phyloP scores from a whole-genome alignment of 495 filamentous ascomycete species.

The Bryoglossum gracile region DNA sequence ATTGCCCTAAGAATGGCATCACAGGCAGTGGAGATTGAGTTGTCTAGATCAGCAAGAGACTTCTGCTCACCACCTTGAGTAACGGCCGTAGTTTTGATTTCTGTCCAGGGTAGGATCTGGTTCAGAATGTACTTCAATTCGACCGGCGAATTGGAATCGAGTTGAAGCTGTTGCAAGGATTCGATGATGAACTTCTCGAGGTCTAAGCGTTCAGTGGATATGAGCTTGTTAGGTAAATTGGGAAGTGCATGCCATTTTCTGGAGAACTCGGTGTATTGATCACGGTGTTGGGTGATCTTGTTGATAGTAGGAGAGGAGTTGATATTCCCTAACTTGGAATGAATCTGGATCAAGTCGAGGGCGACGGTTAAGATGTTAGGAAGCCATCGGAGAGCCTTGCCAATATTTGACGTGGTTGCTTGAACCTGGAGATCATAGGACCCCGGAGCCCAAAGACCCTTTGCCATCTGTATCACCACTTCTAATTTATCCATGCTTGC shows the following conservation, averaged over 20 bases:
- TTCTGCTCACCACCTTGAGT: background rate
- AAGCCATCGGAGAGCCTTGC: slow-evolving; percentile 39
- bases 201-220: slow-evolving; percentile 36
- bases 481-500: slow-evolving; percentile 27
- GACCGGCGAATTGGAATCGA: slow-evolving; percentile 41
- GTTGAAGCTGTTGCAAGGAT: slow-evolving; percentile 37
- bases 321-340: slow-evolving; percentile 50
- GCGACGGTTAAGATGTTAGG: slow-evolving; percentile 38
- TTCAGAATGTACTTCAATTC: slow-evolving; percentile 55
- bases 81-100: background rate
- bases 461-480: slow-evolving; percentile 31
- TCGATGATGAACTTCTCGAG: slow-evolving; percentile 36
- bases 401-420: background rate
- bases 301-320: slow-evolving; percentile 35
- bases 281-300: slow-evolving; percentile 42
- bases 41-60: slow-evolving; percentile 41
- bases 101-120: slow-evolving; percentile 49
- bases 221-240: slow-evolving; percentile 41
- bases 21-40: slow-evolving; percentile 47
- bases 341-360: slow-evolving; percentile 45
- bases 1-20: slow-evolving; percentile 67
- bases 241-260: slow-evolving; percentile 41
- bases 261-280: slow-evolving; percentile 34
- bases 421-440: slow-evolving; percentile 6
- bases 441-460: slow-evolving; percentile 17